A percentile compares a stretch with the other conserved stretches of the same genome.
These are phyloP conservation scores for Aspergillus sp. DNA, from an alignment of 2,329 filamentous ascomycete genomes.

Conservation along the genomic window DNA sequence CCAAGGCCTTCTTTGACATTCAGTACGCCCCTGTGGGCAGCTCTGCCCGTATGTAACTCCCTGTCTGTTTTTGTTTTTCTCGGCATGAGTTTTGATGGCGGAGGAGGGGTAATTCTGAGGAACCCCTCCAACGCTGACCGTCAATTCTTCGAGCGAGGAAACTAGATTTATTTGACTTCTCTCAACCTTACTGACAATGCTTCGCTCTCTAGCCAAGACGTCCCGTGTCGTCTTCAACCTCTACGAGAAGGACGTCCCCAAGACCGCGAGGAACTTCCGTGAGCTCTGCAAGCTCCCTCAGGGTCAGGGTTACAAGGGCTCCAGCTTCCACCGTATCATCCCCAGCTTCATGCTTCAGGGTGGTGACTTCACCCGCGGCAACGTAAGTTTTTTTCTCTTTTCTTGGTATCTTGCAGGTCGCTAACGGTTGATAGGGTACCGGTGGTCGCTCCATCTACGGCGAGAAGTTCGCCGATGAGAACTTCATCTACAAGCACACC, in stretches of 20 bases:
- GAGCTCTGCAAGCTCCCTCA: constrained; percentile 78
- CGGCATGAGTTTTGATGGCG: constrained; percentile 10
- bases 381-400: constrained; percentile 59
- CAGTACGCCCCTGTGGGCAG: constrained; percentile 51
- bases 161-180: neutral
- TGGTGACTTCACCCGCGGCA: constrained; percentile 90
- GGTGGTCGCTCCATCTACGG: constrained; percentile 94
- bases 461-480: constrained; percentile 92
- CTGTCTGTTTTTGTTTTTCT: constrained; percentile 10
- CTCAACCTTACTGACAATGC: constrained; percentile 17
- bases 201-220: constrained; percentile 57
- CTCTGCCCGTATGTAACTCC: constrained; percentile 28
- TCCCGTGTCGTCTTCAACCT: constrained; percentile 89
- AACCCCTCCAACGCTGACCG: constrained; percentile 8
- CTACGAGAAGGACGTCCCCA: constrained; percentile 81
- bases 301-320: constrained; percentile 79
- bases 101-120: constrained; percentile 11
- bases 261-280: constrained; percentile 82
- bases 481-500: constrained; percentile 75
- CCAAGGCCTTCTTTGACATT: constrained; percentile 74
- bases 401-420: neutral
- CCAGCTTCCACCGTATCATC: constrained; percentile 90
- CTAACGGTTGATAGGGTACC: constrained; percentile 62
- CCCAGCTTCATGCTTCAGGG: constrained; percentile 94
- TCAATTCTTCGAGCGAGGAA: neutral